Evolutionary conservation across 345 rosid genomes (phyloP).

Genomic region (Aegle marmelos): DNA sequence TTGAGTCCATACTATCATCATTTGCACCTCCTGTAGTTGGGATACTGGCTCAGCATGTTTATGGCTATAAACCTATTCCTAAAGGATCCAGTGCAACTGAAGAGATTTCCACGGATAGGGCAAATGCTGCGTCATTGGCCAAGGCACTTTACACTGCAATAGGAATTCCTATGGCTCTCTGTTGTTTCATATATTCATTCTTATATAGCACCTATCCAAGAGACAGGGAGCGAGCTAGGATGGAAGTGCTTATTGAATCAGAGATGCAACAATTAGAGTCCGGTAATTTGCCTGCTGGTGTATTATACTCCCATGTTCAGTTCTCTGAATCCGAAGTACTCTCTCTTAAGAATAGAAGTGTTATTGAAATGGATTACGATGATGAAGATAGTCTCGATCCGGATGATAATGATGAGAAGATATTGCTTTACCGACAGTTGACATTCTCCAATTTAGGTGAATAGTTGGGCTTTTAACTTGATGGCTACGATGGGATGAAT

Average conservation of each 20-base stretch:
- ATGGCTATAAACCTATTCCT: conserved; percentile 69
- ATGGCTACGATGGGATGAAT: not conserved
- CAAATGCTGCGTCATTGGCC: conserved; percentile 70
- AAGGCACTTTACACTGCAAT: conserved; percentile 78
- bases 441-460: conserved; percentile 37
- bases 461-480: conserved; percentile 2
- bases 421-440: conserved; percentile 34
- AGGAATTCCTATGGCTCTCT: conserved; percentile 72
- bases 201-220: conserved; percentile 75
- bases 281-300: not conserved
- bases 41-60: conserved; percentile 72
- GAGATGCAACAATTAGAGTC: conserved; percentile 57
- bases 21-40: conserved; percentile 92
- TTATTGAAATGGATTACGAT: conserved; percentile 30
- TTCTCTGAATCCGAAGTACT: conserved; percentile 13
- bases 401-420: conserved; percentile 40
- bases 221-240: conserved; percentile 71
- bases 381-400: conserved; percentile 27
- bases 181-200: conserved; percentile 74
- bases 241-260: conserved; percentile 71
- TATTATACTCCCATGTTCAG: conserved; percentile 21
- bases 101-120: conserved; percentile 63
- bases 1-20: conserved; percentile 75
- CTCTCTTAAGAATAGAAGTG: conserved; percentile 24
- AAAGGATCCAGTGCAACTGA: conserved; percentile 38